phyloP scores from a whole-genome alignment of 495 filamentous ascomycete species.

The Clavariopsis aquatica region DNA sequence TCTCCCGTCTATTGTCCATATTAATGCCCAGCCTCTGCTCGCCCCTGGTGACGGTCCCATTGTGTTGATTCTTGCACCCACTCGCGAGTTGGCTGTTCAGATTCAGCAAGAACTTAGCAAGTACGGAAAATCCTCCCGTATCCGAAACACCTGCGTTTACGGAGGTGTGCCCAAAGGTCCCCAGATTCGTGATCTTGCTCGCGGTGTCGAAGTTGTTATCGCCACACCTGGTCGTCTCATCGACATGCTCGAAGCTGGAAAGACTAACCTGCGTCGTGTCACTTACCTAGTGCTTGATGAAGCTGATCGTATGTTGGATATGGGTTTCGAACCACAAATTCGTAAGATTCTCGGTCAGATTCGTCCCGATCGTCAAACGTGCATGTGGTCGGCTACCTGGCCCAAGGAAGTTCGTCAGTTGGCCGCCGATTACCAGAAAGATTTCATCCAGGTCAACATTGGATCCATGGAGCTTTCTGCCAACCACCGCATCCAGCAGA shows the following conservation, averaged over 20 bases:
- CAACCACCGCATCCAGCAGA: conserved; percentile 97
- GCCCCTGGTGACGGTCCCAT: conserved; percentile 97
- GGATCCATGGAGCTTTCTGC: conserved; percentile 95
- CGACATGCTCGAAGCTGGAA: conserved; percentile 96
- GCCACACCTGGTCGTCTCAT: conserved; percentile 96
- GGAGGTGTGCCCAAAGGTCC: conserved; percentile 96
- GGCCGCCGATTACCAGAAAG: conserved; percentile 89
- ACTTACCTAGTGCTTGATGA: conserved; percentile 92
- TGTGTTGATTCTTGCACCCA: conserved; percentile 91
- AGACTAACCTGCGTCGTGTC: conserved; percentile 96
- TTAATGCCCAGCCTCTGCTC: conserved; percentile 96
- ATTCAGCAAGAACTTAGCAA: conserved; percentile 95
- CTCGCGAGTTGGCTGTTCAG: conserved; percentile 95
- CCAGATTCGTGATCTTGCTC: conserved; percentile 89
- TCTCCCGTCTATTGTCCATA: conserved; percentile 97
- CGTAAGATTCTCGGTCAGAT: conserved; percentile 97
- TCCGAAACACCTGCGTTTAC: conserved; percentile 98
- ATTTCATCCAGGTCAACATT: conserved; percentile 99
- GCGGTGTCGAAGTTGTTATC: conserved; percentile 88
- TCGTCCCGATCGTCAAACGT: conserved; percentile 96
- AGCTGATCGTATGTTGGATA: conserved; percentile 88
- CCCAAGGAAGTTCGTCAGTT: conserved; percentile 97
- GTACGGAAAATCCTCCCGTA: conserved; percentile 96
- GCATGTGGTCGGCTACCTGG: conserved; percentile 99
- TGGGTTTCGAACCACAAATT: conserved; percentile 88